phyloP scores from a whole-genome alignment of 371 early-diverging fungal genomes.

The Mortierella sp. region DNA sequence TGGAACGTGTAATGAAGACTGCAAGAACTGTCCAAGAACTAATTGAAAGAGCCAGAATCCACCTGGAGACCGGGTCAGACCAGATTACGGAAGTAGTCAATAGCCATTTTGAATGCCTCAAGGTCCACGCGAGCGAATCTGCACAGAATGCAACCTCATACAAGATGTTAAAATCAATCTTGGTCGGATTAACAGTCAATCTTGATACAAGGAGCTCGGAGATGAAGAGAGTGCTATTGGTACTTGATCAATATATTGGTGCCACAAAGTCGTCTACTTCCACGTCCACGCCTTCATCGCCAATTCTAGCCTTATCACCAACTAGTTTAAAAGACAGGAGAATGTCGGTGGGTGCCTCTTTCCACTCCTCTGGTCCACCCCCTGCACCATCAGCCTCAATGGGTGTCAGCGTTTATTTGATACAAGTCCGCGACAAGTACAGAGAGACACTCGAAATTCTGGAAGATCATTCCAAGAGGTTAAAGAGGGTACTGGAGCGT shows the following conservation, averaged over 20 bases:
- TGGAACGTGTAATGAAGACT: slow-evolving; percentile 52
- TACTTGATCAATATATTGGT: slow-evolving; percentile 35
- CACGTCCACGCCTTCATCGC: slow-evolving; percentile 31
- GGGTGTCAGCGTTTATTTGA: slow-evolving; percentile 28
- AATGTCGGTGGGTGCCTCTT: slow-evolving; percentile 27
- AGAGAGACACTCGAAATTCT: slow-evolving; percentile 32
- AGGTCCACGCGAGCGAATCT: slow-evolving; percentile 34
- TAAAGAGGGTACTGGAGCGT: slow-evolving; percentile 42
- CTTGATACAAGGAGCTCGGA: slow-evolving; percentile 54
- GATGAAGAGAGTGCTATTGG: slow-evolving; percentile 41
- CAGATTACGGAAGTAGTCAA: slow-evolving; percentile 37
- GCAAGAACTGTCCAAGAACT: slow-evolving; percentile 50
- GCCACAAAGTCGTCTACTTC: slow-evolving; percentile 12
- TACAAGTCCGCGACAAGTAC: slow-evolving; percentile 40
- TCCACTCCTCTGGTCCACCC: slow-evolving; percentile 21
- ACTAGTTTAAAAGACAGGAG: slow-evolving; percentile 16
- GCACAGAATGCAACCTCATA: slow-evolving; percentile 23
- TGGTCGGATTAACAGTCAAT: slow-evolving; percentile 46
- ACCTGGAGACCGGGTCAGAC: slow-evolving; percentile 51
- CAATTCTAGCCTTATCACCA: slow-evolving; percentile 13
- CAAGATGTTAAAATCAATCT: slow-evolving; percentile 45
- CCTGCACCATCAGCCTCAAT: slow-evolving; percentile 23
- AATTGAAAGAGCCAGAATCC: slow-evolving; percentile 40
- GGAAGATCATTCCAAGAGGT: slow-evolving; percentile 32
- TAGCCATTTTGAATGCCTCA: slow-evolving; percentile 43